A percentile compares a stretch with the other conserved stretches of the same genome.
Conservation (phyloP, 148 eudicot genomes). For the Oxyria digyna region DNA sequence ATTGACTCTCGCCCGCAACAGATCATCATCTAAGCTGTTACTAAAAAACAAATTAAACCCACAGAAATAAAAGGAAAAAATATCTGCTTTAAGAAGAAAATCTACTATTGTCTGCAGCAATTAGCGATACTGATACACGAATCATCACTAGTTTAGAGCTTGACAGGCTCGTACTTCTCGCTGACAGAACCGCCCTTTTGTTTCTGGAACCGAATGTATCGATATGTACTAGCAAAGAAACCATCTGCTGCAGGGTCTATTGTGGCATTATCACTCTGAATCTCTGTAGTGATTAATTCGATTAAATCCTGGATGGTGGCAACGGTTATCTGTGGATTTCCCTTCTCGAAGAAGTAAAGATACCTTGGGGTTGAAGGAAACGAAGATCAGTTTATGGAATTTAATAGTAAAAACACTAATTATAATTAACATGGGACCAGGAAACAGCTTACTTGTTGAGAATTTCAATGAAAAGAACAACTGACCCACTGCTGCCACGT, state of each 20-base stretch:
- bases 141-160: slow-evolving; percentile 19
- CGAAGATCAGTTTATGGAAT: background rate
- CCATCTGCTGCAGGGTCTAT: slow-evolving; percentile 88
- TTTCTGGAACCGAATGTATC: slow-evolving; percentile 90
- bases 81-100: background rate
- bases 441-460: slow-evolving; percentile 65
- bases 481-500: slow-evolving; percentile 81
- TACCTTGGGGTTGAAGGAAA: slow-evolving; percentile 35
- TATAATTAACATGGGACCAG: background rate
- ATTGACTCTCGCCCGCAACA: background rate
- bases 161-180: slow-evolving; percentile 69
- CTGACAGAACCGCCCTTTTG: slow-evolving; percentile 91
- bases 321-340: slow-evolving; percentile 69
- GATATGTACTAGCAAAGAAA: slow-evolving; percentile 73
- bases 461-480: slow-evolving; percentile 78
- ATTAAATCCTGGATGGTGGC: slow-evolving; percentile 67
- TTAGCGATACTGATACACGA: background rate
- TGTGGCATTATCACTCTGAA: slow-evolving; percentile 54
- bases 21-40: background rate
- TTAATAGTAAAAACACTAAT: background rate
- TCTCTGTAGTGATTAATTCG: slow-evolving; percentile 74
- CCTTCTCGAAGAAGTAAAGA: slow-evolving; percentile 94
- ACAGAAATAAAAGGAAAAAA: background rate
- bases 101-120: background rate
- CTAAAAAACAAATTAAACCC: background rate